Conservation (phyloP, 2,329 filamentous ascomycete species). For the Pseudodiploospora longispora region DNA sequence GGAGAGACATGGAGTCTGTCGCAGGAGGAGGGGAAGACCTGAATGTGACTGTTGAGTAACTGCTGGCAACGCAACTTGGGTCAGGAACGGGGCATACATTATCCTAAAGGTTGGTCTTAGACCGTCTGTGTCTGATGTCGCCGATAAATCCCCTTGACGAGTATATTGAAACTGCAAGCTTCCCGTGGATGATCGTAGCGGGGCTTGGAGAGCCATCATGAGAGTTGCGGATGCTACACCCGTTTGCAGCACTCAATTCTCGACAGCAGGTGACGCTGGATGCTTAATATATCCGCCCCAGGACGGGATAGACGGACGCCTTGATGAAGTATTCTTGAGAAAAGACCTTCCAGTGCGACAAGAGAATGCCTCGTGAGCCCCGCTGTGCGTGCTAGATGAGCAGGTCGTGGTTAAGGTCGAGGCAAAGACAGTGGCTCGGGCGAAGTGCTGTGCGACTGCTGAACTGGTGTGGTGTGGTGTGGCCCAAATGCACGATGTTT, state of each 20-base stretch:
- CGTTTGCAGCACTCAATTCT: background rate
- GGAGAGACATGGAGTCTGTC: conserved; percentile 40
- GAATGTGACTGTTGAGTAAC: conserved; percentile 1
- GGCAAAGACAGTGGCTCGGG: conserved; percentile 1
- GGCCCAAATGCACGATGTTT: conserved; percentile 1
- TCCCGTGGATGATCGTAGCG: conserved; percentile 54
- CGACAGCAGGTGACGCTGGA: too few relatives aligned
- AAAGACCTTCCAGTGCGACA: too few relatives aligned
- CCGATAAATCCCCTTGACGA: conserved; percentile 44
- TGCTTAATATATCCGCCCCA: too few relatives aligned
- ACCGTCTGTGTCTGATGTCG: conserved; percentile 44
- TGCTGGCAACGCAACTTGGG: background rate
- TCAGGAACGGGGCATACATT: conserved; percentile 34
- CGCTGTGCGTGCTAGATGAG: too few relatives aligned
- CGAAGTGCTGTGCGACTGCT: background rate
- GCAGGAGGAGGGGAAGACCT: conserved; percentile 29
- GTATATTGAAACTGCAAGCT: conserved; percentile 31
- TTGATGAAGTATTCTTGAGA: too few relatives aligned
- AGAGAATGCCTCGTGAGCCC: conserved; percentile 16
- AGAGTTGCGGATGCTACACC: conserved; percentile 1
- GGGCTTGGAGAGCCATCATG: conserved; percentile 38
- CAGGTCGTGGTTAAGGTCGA: conserved; percentile 3
- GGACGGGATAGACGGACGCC: too few relatives aligned
- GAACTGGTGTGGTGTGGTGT: background rate
- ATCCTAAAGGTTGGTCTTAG: conserved; percentile 40